Conservation (phyloP, 257 asterid genomes). For the Fraxinus americana region DNA sequence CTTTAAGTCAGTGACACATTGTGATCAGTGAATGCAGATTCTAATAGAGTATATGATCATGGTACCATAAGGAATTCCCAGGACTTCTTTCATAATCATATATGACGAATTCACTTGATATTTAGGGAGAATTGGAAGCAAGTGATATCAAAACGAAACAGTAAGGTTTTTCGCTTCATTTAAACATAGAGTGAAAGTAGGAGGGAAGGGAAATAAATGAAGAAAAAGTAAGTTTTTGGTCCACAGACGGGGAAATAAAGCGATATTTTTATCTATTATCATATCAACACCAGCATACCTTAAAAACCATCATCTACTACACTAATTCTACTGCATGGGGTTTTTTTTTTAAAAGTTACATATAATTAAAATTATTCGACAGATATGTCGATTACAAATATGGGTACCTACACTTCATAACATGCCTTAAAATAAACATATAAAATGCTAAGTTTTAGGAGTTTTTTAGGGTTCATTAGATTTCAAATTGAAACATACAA, state of each 20-base stretch:
- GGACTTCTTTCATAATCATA: neutral
- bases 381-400: neutral
- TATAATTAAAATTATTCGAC: neutral
- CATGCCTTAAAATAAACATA: neutral
- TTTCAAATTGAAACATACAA: neutral
- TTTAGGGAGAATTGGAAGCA: neutral
- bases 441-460: neutral
- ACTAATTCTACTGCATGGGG: neutral
- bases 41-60: neutral
- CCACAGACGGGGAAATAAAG: neutral
- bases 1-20: neutral
- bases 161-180: neutral
- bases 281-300: neutral
- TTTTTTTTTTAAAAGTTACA: neutral
- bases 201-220: neutral
- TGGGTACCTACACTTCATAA: neutral
- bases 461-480: neutral
- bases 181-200: neutral
- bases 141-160: neutral
- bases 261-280: neutral
- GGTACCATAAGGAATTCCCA: neutral
- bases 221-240: neutral
- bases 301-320: neutral
- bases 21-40: neutral
- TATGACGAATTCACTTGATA: neutral